These are phyloP conservation scores for Phaeotremella fagi DNA, from an alignment of 768 basidiomycete species.

Conservation along the genomic window DNA sequence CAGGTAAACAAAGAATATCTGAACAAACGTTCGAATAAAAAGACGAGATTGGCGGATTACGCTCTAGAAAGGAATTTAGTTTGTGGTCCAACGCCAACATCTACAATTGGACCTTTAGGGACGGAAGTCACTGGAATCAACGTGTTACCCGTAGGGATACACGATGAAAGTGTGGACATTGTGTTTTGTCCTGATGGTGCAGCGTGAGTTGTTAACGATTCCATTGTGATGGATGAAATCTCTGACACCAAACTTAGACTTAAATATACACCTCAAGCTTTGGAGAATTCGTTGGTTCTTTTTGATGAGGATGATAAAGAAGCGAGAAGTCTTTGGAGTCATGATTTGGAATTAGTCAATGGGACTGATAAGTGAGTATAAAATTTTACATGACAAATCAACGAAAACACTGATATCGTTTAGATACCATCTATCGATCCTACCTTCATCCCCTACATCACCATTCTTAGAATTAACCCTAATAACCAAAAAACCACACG, in stretches of 20 bases:
- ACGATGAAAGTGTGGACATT: neutral
- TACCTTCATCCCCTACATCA: neutral
- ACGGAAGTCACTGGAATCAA: neutral
- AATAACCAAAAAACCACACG: too few relatives aligned
- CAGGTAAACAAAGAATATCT: conserved; percentile 11
- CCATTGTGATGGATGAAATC: neutral
- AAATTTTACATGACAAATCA: neutral
- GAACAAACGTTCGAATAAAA: conserved; percentile 1
- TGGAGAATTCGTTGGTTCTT: conserved; percentile 5
- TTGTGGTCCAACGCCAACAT: neutral
- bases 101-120: neutral
- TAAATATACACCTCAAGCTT: conserved; percentile 9
- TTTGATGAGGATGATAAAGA: neutral
- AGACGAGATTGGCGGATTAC: conserved; percentile 10
- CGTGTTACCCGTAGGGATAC: neutral
- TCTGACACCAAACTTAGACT: neutral
- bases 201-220: neutral
- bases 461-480: neutral
- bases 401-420: neutral
- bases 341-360: neutral
- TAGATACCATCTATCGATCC: neutral
- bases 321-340: conserved; percentile 1
- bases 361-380: neutral
- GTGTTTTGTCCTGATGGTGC: conserved; percentile 1
- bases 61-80: neutral